Evolutionary conservation across 2,329 filamentous ascomycete species (phyloP).

Genomic region (Paecilomyces formosus): DNA sequence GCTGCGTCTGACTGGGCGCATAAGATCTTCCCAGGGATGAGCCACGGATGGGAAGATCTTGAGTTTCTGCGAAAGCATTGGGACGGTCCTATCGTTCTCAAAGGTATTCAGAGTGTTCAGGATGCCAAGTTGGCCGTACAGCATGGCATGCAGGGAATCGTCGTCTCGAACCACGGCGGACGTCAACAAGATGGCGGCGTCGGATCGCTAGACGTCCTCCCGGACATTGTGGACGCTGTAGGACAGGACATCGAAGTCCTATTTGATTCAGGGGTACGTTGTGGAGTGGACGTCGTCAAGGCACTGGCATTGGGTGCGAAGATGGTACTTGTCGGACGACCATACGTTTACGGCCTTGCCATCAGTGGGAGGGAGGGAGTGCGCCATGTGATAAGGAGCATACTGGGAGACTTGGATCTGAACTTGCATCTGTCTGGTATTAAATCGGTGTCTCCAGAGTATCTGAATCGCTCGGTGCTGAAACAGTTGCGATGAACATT

Average conservation of each 20-base stretch:
- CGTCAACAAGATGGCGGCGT: background rate
- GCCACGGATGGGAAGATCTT: conserved; percentile 49
- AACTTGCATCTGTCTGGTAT: conserved; percentile 11
- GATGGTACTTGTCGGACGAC: conserved; percentile 43
- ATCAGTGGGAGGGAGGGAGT: conserved; percentile 40
- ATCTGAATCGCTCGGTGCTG: conserved; percentile 7
- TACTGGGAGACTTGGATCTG: conserved; percentile 20
- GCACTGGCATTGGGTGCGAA: conserved; percentile 47
- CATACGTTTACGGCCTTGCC: conserved; percentile 49
- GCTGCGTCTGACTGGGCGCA: conserved; percentile 46
- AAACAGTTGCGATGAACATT: background rate
- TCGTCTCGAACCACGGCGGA: conserved; percentile 2
- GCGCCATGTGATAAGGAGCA: conserved; percentile 34
- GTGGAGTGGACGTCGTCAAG: conserved; percentile 53
- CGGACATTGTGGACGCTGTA: background rate
- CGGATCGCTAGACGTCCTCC: background rate
- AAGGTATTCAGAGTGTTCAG: conserved; percentile 11
- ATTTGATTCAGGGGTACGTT: conserved; percentile 48
- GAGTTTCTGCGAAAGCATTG: conserved; percentile 49
- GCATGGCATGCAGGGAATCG: conserved; percentile 10
- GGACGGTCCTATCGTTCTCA: conserved; percentile 44
- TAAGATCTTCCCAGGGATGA: conserved; percentile 45
- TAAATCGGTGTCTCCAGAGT: conserved; percentile 4
- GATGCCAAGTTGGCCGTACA: conserved; percentile 13
- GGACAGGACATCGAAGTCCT: background rate